These are phyloP conservation scores for Alloteropsis semialata DNA, from an alignment of 176 grass and related monocot genomes.

Conservation along the genomic window DNA sequence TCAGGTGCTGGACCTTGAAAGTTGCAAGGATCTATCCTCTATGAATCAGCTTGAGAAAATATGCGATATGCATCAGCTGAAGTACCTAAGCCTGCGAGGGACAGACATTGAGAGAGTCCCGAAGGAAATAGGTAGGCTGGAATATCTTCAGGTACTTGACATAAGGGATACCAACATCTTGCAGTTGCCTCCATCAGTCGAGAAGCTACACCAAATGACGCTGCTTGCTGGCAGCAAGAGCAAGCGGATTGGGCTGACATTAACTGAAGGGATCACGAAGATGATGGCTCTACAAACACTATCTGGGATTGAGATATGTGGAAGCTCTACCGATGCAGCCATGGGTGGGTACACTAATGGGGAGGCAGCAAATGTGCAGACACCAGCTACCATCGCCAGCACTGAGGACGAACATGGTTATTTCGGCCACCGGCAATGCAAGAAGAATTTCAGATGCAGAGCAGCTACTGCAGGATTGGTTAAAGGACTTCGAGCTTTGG, in stretches of 20 bases:
- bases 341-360: too few species aligned
- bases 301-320: neutral
- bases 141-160: constrained; percentile 18
- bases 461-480: neutral
- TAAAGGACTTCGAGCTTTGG: neutral
- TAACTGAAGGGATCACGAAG: constrained; percentile 13
- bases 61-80: constrained; percentile 29
- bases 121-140: neutral
- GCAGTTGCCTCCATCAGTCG: neutral
- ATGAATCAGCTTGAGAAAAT: neutral
- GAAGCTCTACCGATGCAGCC: too few species aligned
- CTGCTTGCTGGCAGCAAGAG: constrained; percentile 2
- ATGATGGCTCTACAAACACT: constrained; percentile 23
- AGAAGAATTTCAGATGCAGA: too few species aligned
- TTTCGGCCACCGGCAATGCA: too few species aligned
- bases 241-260: neutral
- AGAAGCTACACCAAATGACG: neutral
- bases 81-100: constrained; percentile 1
- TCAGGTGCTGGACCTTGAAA: constrained; percentile 26
- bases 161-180: neutral
- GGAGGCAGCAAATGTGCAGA: too few species aligned
- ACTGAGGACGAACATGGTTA: too few species aligned
- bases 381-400: too few species aligned
- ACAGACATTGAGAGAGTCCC: neutral
- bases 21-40: neutral